Conservation (phyloP, 2,329 filamentous ascomycete genomes). For the Colletotrichum sp. region DNA sequence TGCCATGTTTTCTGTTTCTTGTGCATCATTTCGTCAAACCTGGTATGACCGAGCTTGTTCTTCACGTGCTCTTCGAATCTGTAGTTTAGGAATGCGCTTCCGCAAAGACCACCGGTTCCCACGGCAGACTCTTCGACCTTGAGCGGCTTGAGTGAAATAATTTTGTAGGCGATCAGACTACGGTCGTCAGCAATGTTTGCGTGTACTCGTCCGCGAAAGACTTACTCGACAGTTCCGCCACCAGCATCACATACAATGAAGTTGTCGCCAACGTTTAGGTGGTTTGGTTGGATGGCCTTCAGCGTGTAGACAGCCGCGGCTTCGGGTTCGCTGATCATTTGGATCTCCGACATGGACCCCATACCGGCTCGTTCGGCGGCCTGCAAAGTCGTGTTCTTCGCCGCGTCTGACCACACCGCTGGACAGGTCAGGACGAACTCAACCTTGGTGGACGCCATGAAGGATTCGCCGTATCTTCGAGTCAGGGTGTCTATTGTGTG, state of each 20-base stretch:
- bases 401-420: slow-evolving; percentile 83
- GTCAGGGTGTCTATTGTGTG: slow-evolving; percentile 82
- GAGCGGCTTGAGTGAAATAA: slow-evolving; percentile 74
- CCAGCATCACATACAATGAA: slow-evolving; percentile 69
- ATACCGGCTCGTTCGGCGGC: slow-evolving; percentile 81
- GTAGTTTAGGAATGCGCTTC: slow-evolving; percentile 81
- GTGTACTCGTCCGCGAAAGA: slow-evolving; percentile 5
- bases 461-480: slow-evolving; percentile 76
- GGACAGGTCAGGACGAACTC: slow-evolving; percentile 84
- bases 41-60: slow-evolving; percentile 66
- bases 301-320: slow-evolving; percentile 81
- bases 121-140: slow-evolving; percentile 80
- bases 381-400: slow-evolving; percentile 82
- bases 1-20: slow-evolving; percentile 83
- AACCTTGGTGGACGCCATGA: slow-evolving; percentile 77
- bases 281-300: slow-evolving; percentile 79
- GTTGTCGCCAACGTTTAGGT: slow-evolving; percentile 71
- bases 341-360: slow-evolving; percentile 71
- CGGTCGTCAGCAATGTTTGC: slow-evolving; percentile 22
- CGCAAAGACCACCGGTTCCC: slow-evolving; percentile 78
- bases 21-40: slow-evolving; percentile 76
- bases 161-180: slow-evolving; percentile 79
- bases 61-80: slow-evolving; percentile 80
- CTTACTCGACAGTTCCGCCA: slow-evolving; percentile 71
- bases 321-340: slow-evolving; percentile 83